phyloP scores from a whole-genome alignment of 2,329 filamentous ascomycete species.

The Xylaria sp. region DNA sequence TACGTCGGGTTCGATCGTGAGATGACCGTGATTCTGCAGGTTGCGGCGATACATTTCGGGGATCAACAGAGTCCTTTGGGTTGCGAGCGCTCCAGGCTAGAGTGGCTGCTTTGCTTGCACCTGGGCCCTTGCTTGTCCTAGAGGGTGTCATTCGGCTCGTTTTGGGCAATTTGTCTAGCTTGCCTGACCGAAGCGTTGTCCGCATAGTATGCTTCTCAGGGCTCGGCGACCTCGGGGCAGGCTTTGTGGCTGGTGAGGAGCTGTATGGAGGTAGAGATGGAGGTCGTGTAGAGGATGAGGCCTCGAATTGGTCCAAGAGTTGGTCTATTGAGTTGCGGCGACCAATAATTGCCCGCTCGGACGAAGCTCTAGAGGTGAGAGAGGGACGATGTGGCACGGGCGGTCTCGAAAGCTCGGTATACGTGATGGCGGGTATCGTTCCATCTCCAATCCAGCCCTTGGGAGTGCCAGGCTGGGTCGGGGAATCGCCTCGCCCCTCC shows the following conservation, averaged over 20 bases:
- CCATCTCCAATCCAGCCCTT: conserved; percentile 80
- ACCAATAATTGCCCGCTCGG: conserved; percentile 58
- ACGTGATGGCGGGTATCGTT: conserved; percentile 82
- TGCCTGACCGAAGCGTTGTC: conserved; percentile 66
- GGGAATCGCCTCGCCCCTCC: conserved; percentile 33
- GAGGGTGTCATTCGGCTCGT: conserved; percentile 54
- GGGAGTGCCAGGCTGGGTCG: conserved; percentile 38
- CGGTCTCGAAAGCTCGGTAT: conserved; percentile 82
- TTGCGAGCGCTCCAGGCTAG: conserved; percentile 67
- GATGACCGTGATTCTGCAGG: conserved; percentile 47
- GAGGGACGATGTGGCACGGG: conserved; percentile 66
- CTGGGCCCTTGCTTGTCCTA: conserved; percentile 59
- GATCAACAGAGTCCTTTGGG: conserved; percentile 46
- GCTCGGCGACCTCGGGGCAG: conserved; percentile 61
- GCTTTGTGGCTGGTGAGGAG: conserved; percentile 49
- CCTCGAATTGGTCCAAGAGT: conserved; percentile 41
- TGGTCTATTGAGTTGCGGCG: conserved; percentile 44
- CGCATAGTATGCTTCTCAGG: conserved; percentile 71
- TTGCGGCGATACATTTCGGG: conserved; percentile 30
- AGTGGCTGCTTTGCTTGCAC: conserved; percentile 71
- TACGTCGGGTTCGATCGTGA: conserved; percentile 46
- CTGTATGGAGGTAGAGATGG: conserved; percentile 49
- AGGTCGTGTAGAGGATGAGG: conserved; percentile 44
- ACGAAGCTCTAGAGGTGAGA: conserved; percentile 63
- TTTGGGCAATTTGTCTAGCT: conserved; percentile 56